A percentile compares a stretch with the other conserved stretches of the same genome.
These are phyloP conservation scores for Salicornia ramosissima DNA, from an alignment of 148 eudicot species.

Conservation along the genomic window DNA sequence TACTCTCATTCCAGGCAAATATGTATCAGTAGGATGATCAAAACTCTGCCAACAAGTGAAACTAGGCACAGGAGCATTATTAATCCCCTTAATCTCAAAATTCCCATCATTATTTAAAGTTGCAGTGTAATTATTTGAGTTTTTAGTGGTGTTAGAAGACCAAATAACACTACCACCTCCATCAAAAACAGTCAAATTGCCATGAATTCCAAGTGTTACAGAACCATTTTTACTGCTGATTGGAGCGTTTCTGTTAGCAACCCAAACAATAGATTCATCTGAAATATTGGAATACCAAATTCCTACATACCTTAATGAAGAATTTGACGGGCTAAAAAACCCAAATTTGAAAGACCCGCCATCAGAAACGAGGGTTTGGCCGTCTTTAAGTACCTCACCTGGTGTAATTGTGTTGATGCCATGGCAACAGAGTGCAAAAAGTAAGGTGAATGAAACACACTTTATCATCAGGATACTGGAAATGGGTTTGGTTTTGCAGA, in stretches of 20 bases:
- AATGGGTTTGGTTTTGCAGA: constrained; percentile 19
- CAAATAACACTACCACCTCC: constrained; percentile 29
- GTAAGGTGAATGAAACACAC: constrained; percentile 5
- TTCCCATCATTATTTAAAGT: constrained; percentile 40
- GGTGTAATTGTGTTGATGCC: constrained; percentile 28
- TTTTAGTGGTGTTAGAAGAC: constrained; percentile 29
- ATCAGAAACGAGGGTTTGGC: constrained; percentile 45
- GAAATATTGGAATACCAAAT: constrained; percentile 44
- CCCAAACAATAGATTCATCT: constrained; percentile 48
- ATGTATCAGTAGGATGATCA: constrained; percentile 53
- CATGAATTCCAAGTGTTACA: constrained; percentile 29
- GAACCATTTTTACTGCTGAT: constrained; percentile 30
- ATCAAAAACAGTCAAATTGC: constrained; percentile 38
- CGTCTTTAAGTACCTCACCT: constrained; percentile 36
- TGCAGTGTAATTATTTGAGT: constrained; percentile 24
- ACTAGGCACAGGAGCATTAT: constrained; percentile 12
- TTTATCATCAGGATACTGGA: constrained; percentile 18
- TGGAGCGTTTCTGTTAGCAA: constrained; percentile 62
- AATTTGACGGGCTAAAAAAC: constrained; percentile 58
- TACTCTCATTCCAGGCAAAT: constrained; percentile 44
- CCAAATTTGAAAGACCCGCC: constrained; percentile 45
- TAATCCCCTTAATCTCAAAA: constrained; percentile 20
- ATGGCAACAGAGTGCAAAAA: constrained; percentile 5
- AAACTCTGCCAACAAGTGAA: constrained; percentile 54
- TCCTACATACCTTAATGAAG: constrained; percentile 57